Conservation (phyloP, 805 yeast genomes). For the Wickerhamomyces bovis region DNA sequence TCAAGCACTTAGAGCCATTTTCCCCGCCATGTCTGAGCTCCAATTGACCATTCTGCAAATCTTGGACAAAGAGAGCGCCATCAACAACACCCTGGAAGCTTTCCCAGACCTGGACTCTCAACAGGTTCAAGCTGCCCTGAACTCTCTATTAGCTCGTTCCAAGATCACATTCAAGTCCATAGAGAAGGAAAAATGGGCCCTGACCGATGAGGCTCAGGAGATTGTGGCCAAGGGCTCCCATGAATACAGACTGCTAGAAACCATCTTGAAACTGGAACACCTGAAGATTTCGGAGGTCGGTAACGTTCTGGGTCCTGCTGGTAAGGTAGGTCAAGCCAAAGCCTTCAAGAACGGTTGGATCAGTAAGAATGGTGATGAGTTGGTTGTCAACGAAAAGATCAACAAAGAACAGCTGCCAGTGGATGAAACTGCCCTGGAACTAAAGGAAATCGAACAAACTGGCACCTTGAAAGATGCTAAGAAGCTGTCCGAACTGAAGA, state of each 20-base stretch:
- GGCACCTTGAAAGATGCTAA: slow-evolving; percentile 59
- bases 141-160: slow-evolving; percentile 76
- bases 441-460: slow-evolving; percentile 48
- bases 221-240: slow-evolving; percentile 82
- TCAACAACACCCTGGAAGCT: slow-evolving; percentile 60
- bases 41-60: slow-evolving; percentile 58
- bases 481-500: slow-evolving; percentile 78
- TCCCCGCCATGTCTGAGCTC: slow-evolving; percentile 54
- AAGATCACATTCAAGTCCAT: slow-evolving; percentile 70
- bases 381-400: slow-evolving; percentile 51
- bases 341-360: slow-evolving; percentile 99
- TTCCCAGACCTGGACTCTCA: slow-evolving; percentile 65
- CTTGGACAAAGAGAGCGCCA: slow-evolving; percentile 55
- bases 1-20: background rate
- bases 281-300: slow-evolving; percentile 74
- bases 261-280: slow-evolving; percentile 68
- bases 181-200: slow-evolving; percentile 70
- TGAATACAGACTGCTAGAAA: slow-evolving; percentile 77
- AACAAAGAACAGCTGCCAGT: slow-evolving; percentile 42
- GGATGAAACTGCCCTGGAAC: slow-evolving; percentile 62
- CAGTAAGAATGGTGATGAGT: slow-evolving; percentile 74
- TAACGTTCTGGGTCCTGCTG: slow-evolving; percentile 70
- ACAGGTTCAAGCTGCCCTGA: slow-evolving; percentile 73
- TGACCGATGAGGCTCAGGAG: slow-evolving; percentile 78
- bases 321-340: slow-evolving; percentile 91